Evolutionary conservation across 2,329 filamentous ascomycete species (phyloP).

Genomic region (Fusarium sp.): DNA sequence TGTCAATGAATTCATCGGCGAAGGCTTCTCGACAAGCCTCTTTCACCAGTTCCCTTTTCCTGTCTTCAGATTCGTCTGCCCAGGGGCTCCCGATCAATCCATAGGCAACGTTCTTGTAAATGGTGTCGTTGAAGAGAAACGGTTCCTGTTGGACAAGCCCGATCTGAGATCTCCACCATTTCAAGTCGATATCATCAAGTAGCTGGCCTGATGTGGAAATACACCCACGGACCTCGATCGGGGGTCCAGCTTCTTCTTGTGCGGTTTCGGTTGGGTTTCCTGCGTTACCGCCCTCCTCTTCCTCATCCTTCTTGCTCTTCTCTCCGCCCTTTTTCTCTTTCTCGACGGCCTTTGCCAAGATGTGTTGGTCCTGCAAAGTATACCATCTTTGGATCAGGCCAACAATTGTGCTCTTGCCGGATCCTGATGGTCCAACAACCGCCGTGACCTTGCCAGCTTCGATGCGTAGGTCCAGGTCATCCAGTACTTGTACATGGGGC

Average conservation of each 20-base stretch:
- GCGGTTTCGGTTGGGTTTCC: constrained; percentile 45
- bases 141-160: constrained; percentile 75
- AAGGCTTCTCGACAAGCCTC: constrained; percentile 73
- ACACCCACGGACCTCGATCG: constrained; percentile 55
- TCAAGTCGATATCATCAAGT: constrained; percentile 67
- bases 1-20: constrained; percentile 73
- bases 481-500: constrained; percentile 69
- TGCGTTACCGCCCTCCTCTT: constrained; percentile 43
- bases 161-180: constrained; percentile 70
- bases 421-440: constrained; percentile 77
- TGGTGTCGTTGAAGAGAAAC: constrained; percentile 72
- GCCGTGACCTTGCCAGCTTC: constrained; percentile 74
- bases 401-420: constrained; percentile 78
- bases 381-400: constrained; percentile 79
- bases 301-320: constrained; percentile 51
- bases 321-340: constrained; percentile 57
- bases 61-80: constrained; percentile 62
- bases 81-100: constrained; percentile 64
- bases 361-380: constrained; percentile 62
- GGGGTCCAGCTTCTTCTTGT: constrained; percentile 52
- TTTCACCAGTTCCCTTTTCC: constrained; percentile 67
- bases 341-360: constrained; percentile 61
- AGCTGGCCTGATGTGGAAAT: constrained; percentile 63
- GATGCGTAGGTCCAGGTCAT: constrained; percentile 66
- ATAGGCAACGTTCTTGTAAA: constrained; percentile 69